Percentiles rank a stretch among this genome's conserved stretches.
Conservation (phyloP, 1,284 basidiomycete genomes). For the Tylopilus sp. region DNA sequence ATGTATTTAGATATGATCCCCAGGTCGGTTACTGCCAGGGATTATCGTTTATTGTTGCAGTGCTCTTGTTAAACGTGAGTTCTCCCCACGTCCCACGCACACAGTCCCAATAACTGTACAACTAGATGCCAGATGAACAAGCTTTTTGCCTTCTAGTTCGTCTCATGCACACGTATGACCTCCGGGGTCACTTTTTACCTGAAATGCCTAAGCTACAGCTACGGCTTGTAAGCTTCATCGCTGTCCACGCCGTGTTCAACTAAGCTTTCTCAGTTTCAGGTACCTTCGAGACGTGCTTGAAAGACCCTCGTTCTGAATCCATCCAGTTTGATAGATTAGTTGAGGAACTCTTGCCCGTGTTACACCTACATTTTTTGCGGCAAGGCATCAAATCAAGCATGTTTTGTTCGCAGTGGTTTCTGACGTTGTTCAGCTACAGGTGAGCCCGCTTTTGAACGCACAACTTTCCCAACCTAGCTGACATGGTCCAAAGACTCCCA, state of each 20-base stretch:
- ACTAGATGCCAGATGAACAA: slow-evolving; percentile 98
- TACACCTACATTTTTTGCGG: slow-evolving; percentile 88
- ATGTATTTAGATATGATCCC: slow-evolving; percentile 70
- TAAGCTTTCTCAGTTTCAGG: slow-evolving; percentile 43
- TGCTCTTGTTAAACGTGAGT: slow-evolving; percentile 84
- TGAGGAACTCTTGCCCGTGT: slow-evolving; percentile 87
- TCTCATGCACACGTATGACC: slow-evolving; percentile 96
- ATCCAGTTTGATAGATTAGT: slow-evolving; percentile 87
- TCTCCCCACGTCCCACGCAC: background rate
- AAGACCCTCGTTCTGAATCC: slow-evolving; percentile 9
- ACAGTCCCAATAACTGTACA: slow-evolving; percentile 4
- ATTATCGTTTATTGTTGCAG: slow-evolving; percentile 91
- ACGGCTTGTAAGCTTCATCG: slow-evolving; percentile 60
- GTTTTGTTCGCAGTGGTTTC: slow-evolving; percentile 97
- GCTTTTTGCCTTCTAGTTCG: slow-evolving; percentile 95
- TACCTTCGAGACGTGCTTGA: slow-evolving; percentile 16
- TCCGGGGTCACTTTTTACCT: slow-evolving; percentile 93
- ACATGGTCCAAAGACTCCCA: slow-evolving; percentile 71
- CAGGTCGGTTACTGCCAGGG: slow-evolving; percentile 98
- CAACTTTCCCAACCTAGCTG: background rate
- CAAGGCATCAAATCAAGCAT: slow-evolving; percentile 96
- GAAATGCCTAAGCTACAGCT: slow-evolving; percentile 98
- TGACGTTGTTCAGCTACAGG: slow-evolving; percentile 96
- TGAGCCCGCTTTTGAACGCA: slow-evolving; percentile 34
- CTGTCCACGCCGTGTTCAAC: slow-evolving; percentile 1